Evolutionary conservation across 2,329 filamentous ascomycete species (phyloP), one percentile per base, ranked within the genome.

Genomic region (Talaromyces piceae): DNA sequence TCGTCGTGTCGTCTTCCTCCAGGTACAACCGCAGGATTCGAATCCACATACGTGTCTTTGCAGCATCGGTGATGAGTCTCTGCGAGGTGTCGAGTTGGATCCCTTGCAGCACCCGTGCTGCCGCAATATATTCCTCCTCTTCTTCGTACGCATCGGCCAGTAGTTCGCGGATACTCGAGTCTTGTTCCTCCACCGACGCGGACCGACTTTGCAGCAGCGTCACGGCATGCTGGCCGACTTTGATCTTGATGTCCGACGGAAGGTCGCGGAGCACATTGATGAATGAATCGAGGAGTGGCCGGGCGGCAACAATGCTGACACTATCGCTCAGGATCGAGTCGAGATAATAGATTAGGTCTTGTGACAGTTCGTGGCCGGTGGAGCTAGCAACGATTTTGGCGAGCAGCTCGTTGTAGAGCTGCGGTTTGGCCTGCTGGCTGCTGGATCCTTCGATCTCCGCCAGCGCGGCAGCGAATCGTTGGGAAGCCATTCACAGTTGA

Each of bases 1-100:
- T 79, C 1, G 86, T 89, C 7, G 88, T 86, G 71, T 97, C 91
- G 66, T 95, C 91, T 45, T 91, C 88, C 73, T 98, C 91, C 56
- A 98, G 81, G 67, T 93, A 94, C 74, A 94, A 87, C 56, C 93
- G 83, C 65, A 94, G 90, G 64, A 98, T 95, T 54, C 91, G 87
- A 59, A 97, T 86, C 88, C 91, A 97, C 50, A 93, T 81, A 50
- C 78, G 77, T 7, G 89, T 88, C 70, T 90, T 91, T 59, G 91
- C 87, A 61, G 88, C 82, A 65, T 90, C 84, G 25, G 84, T 82
- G 30, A 96, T 83, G 51, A 87, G 83, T 45, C 91, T 85, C 73
- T 95, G 90, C 2, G 90, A 91, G 52, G 82, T 86, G 65, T 98
- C 91, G 44, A 97, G 83, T 28, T 90, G 87, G 60, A 97, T 95